These are phyloP conservation scores for Didymella sp. DNA, from an alignment of 2,329 filamentous ascomycete genomes.

Conservation along the genomic window DNA sequence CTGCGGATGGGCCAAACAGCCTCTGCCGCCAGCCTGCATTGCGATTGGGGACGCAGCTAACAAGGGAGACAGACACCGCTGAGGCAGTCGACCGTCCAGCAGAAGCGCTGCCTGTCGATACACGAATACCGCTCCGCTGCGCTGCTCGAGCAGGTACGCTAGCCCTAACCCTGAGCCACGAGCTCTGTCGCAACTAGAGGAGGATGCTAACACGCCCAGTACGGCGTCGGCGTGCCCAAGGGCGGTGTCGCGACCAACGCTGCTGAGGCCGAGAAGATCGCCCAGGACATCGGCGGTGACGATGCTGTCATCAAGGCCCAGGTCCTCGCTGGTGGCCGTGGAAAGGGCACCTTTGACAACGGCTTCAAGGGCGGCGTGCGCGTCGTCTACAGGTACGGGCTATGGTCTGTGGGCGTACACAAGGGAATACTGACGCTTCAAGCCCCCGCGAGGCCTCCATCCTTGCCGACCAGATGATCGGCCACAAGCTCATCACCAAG, in stretches of 20 bases:
- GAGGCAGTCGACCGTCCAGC: constrained; percentile 69
- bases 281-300: constrained; percentile 84
- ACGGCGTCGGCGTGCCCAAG: constrained; percentile 92
- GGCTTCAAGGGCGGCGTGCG: constrained; percentile 98
- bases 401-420: not conserved
- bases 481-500: constrained; percentile 99
- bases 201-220: constrained; percentile 62
- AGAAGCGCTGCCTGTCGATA: constrained; percentile 89
- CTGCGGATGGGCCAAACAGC: constrained; percentile 31
- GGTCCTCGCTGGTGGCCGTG: constrained; percentile 95
- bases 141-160: constrained; percentile 75
- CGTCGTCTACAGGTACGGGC: constrained; percentile 87
- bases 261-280: constrained; percentile 88
- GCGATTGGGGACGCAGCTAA: constrained; percentile 38
- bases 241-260: constrained; percentile 83
- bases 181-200: not conserved
- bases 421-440: constrained; percentile 22
- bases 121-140: constrained; percentile 98
- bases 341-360: constrained; percentile 98
- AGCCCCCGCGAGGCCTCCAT: constrained; percentile 90
- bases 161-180: not conserved
- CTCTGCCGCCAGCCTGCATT: constrained; percentile 42
- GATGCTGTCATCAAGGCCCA: constrained; percentile 99
- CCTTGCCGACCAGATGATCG: constrained; percentile 99
- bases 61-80: constrained; percentile 60